These are phyloP conservation scores for Aspergillus pseudoviridinutans DNA, from an alignment of 2,329 filamentous ascomycete species.

Conservation along the genomic window DNA sequence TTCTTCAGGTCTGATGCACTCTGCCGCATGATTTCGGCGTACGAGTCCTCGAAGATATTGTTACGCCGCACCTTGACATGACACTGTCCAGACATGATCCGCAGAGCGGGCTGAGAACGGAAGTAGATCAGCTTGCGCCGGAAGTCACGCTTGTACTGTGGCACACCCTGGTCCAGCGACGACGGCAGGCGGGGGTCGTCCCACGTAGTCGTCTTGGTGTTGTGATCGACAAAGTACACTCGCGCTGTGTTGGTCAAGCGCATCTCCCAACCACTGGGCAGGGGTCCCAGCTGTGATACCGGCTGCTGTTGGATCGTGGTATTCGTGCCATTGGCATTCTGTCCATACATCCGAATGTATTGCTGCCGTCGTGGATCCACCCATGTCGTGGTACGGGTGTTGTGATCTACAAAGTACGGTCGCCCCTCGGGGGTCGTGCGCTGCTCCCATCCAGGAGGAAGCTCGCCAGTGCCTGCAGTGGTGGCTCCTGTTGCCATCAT, in stretches of 20 bases:
- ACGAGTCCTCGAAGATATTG: conserved; percentile 98
- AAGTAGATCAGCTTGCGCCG: conserved; percentile 98
- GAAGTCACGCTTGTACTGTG: conserved; percentile 99
- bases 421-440: conserved; percentile 91
- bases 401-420: conserved; percentile 97
- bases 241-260: conserved; percentile 94
- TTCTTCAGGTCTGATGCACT: conserved; percentile 96
- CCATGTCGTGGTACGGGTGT: conserved; percentile 97
- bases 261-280: conserved; percentile 99
- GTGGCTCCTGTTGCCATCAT: conserved; percentile 96
- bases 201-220: conserved; percentile 99
- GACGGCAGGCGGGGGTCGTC: conserved; percentile 94
- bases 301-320: conserved; percentile 95
- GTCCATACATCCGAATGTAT: conserved; percentile 97
- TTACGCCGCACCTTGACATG: conserved; percentile 96
- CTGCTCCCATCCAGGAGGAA: conserved; percentile 95
- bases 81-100: conserved; percentile 92
- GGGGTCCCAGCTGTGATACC: conserved; percentile 88
- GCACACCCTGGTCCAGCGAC: conserved; percentile 94
- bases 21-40: conserved; percentile 96
- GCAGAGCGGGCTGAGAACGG: conserved; percentile 92
- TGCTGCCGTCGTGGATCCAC: conserved; percentile 95
- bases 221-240: conserved; percentile 99
- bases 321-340: conserved; percentile 68
- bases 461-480: conserved; percentile 87